Conservation (phyloP, 2,329 filamentous ascomycete genomes). For the Geosmithia putterillii region DNA sequence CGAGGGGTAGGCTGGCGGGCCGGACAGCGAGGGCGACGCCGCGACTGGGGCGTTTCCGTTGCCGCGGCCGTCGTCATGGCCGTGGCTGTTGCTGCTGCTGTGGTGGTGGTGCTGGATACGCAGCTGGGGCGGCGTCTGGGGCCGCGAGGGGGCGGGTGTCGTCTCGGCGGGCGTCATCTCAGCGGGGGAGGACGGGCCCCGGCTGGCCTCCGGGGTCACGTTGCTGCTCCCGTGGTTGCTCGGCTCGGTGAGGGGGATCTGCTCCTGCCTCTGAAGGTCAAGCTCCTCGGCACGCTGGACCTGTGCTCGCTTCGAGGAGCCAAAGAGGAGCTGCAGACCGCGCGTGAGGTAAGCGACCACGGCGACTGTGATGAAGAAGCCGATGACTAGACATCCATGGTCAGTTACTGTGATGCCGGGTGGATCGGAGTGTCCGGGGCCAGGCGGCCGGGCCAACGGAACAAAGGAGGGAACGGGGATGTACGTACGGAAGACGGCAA, state of each 20-base stretch:
- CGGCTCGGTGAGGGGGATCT: conserved; percentile 28
- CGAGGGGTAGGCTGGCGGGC: conserved; percentile 11
- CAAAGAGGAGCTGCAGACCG: conserved; percentile 35
- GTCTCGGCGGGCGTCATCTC: not conserved
- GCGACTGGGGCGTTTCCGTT: not conserved
- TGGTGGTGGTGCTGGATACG: conserved; percentile 14
- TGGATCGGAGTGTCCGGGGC: no score
- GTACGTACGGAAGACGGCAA: conserved; percentile 41
- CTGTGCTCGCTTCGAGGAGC: conserved; percentile 37
- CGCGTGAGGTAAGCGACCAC: conserved; percentile 42
- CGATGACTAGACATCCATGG: conserved; percentile 32
- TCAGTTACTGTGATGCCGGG: not conserved
- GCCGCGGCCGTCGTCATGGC: conserved; percentile 10
- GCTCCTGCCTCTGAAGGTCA: conserved; percentile 17
- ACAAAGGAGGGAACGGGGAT: no score
- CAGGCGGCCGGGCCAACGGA: no score
- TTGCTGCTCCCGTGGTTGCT: conserved; percentile 1
- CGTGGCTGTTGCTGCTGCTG: not conserved
- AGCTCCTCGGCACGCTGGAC: conserved; percentile 38
- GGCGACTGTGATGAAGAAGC: conserved; percentile 39
- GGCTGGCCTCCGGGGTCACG: not conserved
- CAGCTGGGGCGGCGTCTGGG: conserved; percentile 12
- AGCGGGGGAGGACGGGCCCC: conserved; percentile 5
- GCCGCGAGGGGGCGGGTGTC: conserved; percentile 12
- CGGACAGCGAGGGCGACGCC: conserved; percentile 7